phyloP scores from a whole-genome alignment of 2,329 filamentous ascomycete genomes.

The Epichloe hybrida region DNA sequence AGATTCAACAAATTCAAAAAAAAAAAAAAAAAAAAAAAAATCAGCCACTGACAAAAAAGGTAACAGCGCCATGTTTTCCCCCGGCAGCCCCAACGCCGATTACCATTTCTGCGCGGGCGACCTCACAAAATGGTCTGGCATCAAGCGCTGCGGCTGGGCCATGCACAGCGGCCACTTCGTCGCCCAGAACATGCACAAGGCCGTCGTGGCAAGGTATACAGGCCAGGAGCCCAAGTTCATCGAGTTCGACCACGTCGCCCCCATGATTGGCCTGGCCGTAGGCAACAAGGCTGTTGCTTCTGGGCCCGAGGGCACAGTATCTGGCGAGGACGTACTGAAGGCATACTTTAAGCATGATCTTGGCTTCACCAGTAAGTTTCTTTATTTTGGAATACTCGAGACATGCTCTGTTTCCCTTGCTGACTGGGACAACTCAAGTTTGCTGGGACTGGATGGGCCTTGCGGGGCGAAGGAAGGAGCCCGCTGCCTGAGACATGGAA shows the following conservation, averaged over 20 bases:
- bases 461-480: slow-evolving; percentile 18
- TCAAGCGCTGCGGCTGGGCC: slow-evolving; percentile 65
- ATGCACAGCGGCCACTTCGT: slow-evolving; percentile 59
- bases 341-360: slow-evolving; percentile 56
- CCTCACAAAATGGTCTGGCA: slow-evolving; percentile 57
- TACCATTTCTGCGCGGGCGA: slow-evolving; percentile 60
- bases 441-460: slow-evolving; percentile 42
- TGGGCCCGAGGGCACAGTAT: slow-evolving; percentile 41
- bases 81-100: slow-evolving; percentile 39
- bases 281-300: slow-evolving; percentile 57
- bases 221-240: slow-evolving; percentile 30
- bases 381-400: no score
- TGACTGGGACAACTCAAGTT: slow-evolving; percentile 21
- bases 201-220: slow-evolving; percentile 33
- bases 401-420: no score
- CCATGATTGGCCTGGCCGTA: slow-evolving; percentile 59
- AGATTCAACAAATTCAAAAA: no score
- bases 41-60: neutral
- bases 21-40: no score
- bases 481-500: neutral
- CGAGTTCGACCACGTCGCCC: slow-evolving; percentile 39
- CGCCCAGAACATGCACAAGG: slow-evolving; percentile 54
- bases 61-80: slow-evolving; percentile 25
- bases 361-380: slow-evolving; percentile 44
- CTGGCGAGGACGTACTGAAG: slow-evolving; percentile 49